A percentile compares a stretch with the other conserved stretches of the same genome.
These are phyloP conservation scores for Paxillus involutus DNA, from an alignment of 768 basidiomycete genomes.

Conservation along the genomic window DNA sequence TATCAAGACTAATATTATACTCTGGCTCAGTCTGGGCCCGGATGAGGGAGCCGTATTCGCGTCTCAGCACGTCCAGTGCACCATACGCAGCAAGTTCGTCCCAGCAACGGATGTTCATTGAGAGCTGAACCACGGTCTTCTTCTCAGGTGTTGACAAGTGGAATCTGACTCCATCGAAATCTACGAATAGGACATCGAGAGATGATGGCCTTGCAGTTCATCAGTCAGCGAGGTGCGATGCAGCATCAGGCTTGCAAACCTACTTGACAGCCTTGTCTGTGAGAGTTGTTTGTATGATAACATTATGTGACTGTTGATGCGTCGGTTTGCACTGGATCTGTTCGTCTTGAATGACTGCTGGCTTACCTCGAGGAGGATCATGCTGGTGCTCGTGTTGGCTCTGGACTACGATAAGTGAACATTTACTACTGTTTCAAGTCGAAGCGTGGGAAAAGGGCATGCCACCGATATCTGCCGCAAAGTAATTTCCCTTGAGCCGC, in stretches of 20 bases:
- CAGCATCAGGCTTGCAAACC: conserved; percentile 18
- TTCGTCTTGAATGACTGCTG: not conserved
- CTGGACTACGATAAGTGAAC: not conserved
- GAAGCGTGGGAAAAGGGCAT: conserved; percentile 28
- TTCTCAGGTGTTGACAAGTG: conserved; percentile 86
- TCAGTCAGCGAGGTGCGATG: conserved; percentile 10
- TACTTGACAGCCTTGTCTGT: conserved; percentile 86
- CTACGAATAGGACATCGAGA: conserved; percentile 94
- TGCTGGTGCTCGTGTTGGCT: conserved; percentile 26
- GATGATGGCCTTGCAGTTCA: conserved; percentile 69
- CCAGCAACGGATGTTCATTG: conserved; percentile 99
- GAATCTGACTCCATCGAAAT: conserved; percentile 96
- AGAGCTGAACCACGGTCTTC: conserved; percentile 80
- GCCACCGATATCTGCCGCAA: conserved; percentile 11
- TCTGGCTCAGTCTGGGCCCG: conserved; percentile 74
- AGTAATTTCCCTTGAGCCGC: conserved; percentile 23
- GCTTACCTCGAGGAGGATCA: conserved; percentile 85
- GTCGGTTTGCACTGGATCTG: conserved; percentile 3
- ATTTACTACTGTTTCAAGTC: not conserved
- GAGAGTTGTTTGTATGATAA: conserved; percentile 89
- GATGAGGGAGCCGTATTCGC: conserved; percentile 81
- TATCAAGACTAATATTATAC: conserved; percentile 83
- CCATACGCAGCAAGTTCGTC: conserved; percentile 88
- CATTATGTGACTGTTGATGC: conserved; percentile 73
- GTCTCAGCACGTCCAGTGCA: conserved; percentile 70